Base-by-base conservation (phyloP, 345 rosid species). In the Salix udensis region DNA sequence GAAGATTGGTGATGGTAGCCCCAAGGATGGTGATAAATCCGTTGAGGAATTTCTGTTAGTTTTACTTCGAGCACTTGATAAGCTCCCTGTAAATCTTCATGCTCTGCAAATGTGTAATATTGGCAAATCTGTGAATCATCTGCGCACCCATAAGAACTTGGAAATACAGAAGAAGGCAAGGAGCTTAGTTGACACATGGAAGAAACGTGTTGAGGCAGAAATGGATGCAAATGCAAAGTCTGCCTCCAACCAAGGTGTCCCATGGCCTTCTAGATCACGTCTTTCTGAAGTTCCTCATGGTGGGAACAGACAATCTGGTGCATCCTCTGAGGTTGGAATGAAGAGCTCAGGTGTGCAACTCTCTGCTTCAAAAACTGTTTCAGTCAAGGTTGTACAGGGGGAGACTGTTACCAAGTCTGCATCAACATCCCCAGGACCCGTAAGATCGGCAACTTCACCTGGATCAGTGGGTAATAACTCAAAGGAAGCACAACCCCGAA, bases 171-270 rank as follows among this genome's bases (percentile, higher is more conserved):
- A 85, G 87, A 95, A 95, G 74, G 96, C 97, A 40, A 88, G 97
- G 83, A 87, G 92, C 72, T 86, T 95, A 67, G 98, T 95, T 74
- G 98, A 95, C 80, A 93, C 92, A 4, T 95, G 98, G 97, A 95
- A 95, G 88, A 95, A 88, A 77, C 90, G 96, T 23, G 98, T 95
- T 30, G 98, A 95, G 81, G 94, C 91, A 78, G 98, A 95, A 80
- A 91, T 93, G 97, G 96, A 95, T 87, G 89, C 90, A 0, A 93
- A 88, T 84, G 88, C 90, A 1, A 93, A 88, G 81, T 77, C 92
- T 72, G 90, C 89, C 28, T 83, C 91, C 16, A 90, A 82, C 66
- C 97, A 85, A 80, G 87, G 80, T 80, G 91, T 77, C 28, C 67
- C 90, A 7, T 89, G 97, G 93, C 81, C 92, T 72, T 86, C 89